Evolutionary conservation across 441 rosid genomes (phyloP).

Genomic region (Adansonia gregorii): DNA sequence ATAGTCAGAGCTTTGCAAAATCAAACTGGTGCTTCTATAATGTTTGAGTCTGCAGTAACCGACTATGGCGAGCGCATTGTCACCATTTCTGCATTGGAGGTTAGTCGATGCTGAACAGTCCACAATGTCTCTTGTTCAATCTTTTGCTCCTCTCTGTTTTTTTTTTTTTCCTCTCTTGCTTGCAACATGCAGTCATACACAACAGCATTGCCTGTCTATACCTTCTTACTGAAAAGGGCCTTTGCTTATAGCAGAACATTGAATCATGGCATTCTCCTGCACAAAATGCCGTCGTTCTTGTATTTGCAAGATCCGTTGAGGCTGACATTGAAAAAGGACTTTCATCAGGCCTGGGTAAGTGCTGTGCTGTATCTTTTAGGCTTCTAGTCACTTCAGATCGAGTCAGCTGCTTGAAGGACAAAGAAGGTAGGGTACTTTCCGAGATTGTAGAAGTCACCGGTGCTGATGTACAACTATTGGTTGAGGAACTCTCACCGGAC

Average conservation of each 20-base stretch:
- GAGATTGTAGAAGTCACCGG: slow-evolving; percentile 37
- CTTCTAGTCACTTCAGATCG: slow-evolving; percentile 49
- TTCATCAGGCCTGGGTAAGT: slow-evolving; percentile 33
- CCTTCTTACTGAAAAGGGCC: slow-evolving; percentile 17
- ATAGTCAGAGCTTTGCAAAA: slow-evolving; percentile 59
- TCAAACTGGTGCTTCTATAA: slow-evolving; percentile 62
- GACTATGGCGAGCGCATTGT: slow-evolving; percentile 50
- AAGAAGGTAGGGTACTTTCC: slow-evolving; percentile 34
- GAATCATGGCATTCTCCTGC: slow-evolving; percentile 59
- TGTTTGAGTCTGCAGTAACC: slow-evolving; percentile 39
- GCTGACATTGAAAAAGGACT: slow-evolving; percentile 46
- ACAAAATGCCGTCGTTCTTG: slow-evolving; percentile 58
- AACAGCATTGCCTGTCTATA: background rate
- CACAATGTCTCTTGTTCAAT: background rate
- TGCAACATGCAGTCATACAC: slow-evolving; percentile 1
- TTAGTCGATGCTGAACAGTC: slow-evolving; percentile 23
- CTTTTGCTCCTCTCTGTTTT: too few relatives aligned
- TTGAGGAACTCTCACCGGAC: slow-evolving; percentile 34
- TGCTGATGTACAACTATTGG: slow-evolving; percentile 48
- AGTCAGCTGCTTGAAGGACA: slow-evolving; percentile 40
- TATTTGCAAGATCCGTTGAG: slow-evolving; percentile 62
- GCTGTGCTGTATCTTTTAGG: slow-evolving; percentile 53
- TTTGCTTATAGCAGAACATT: slow-evolving; percentile 42
- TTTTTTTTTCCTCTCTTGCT: too few relatives aligned
- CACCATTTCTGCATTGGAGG: slow-evolving; percentile 67